A percentile compares a stretch with the other conserved stretches of the same genome.
These are phyloP conservation scores for Globisporangium perplexum DNA, from an alignment of 352 stramenopile species.

Conservation along the genomic window DNA sequence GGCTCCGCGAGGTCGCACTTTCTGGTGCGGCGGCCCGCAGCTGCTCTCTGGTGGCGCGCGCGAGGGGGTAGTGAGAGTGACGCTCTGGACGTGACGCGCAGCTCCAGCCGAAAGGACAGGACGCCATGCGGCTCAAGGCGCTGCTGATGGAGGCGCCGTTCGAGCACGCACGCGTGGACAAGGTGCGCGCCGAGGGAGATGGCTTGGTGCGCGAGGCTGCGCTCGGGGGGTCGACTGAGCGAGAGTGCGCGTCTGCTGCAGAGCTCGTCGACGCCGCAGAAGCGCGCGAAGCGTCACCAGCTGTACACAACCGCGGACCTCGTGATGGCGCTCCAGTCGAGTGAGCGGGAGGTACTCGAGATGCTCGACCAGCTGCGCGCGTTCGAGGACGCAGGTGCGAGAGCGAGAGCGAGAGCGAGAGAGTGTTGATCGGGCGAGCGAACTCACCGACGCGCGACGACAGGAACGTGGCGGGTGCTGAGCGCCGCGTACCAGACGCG, in stretches of 20 bases:
- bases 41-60: too few species aligned
- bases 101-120: conserved; percentile 56
- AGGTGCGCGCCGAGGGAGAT: conserved; percentile 8
- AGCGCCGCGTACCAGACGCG: conserved; percentile 42
- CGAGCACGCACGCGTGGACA: conserved; percentile 22
- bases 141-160: conserved; percentile 65
- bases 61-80: too few species aligned
- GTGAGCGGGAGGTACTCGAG: conserved; percentile 48
- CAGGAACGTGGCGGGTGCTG: conserved; percentile 56
- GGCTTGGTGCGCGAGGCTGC: too few species aligned
- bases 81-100: conserved; percentile 14
- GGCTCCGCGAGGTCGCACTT: conserved; percentile 65
- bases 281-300: conserved; percentile 45
- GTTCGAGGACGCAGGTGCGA: conserved; percentile 56
- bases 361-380: conserved; percentile 61
- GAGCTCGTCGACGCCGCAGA: conserved; percentile 14
- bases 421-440: neutral
- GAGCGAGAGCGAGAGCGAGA: too few species aligned
- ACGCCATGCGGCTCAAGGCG: conserved; percentile 46
- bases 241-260: neutral
- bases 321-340: conserved; percentile 54
- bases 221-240: too few species aligned
- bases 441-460: neutral
- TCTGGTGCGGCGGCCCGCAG: conserved; percentile 37
- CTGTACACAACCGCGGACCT: conserved; percentile 61